Evolutionary conservation across 2,329 filamentous ascomycete genomes (phyloP).

Genomic region (Fusarium piperis): DNA sequence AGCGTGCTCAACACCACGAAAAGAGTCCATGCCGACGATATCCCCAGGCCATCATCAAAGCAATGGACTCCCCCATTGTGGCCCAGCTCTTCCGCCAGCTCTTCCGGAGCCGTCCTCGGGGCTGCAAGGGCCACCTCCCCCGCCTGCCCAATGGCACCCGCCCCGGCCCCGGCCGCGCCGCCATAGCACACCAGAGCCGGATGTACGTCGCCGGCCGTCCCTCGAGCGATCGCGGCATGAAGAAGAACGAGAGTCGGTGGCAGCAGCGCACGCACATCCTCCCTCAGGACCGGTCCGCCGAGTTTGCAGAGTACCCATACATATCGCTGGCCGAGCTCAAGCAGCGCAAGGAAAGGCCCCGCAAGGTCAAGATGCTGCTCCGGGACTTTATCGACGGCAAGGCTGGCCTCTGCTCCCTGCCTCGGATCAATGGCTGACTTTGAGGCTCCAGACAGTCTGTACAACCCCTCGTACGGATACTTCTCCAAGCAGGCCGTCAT

Average conservation of each 20-base stretch:
- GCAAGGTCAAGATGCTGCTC: conserved; percentile 94
- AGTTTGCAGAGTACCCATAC: conserved; percentile 83
- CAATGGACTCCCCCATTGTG: conserved; percentile 85
- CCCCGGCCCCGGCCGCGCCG: conserved; percentile 6
- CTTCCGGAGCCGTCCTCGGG: conserved; percentile 69
- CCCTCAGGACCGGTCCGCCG: conserved; percentile 78
- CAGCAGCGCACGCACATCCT: conserved; percentile 83
- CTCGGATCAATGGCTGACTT: conserved; percentile 34
- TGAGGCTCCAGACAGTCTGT: conserved; percentile 76
- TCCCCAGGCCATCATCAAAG: conserved; percentile 1
- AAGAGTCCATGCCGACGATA: conserved; percentile 20
- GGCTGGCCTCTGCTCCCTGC: conserved; percentile 28
- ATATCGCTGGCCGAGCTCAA: conserved; percentile 86
- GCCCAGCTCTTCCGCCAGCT: conserved; percentile 85
- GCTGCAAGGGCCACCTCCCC: conserved; percentile 45
- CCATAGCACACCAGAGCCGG: conserved; percentile 34
- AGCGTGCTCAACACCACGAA: conserved; percentile 6
- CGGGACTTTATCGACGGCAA: conserved; percentile 96
- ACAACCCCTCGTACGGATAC: conserved; percentile 95
- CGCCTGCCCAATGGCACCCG: conserved; percentile 38
- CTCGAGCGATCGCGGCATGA: conserved; percentile 53
- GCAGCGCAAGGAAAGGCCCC: conserved; percentile 77
- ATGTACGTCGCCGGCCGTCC: conserved; percentile 42
- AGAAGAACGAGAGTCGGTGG: conserved; percentile 77
- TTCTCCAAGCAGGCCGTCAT: conserved; percentile 97